Conservation (phyloP, 1,284 basidiomycete genomes). For the Microbotryum intermedium region DNA sequence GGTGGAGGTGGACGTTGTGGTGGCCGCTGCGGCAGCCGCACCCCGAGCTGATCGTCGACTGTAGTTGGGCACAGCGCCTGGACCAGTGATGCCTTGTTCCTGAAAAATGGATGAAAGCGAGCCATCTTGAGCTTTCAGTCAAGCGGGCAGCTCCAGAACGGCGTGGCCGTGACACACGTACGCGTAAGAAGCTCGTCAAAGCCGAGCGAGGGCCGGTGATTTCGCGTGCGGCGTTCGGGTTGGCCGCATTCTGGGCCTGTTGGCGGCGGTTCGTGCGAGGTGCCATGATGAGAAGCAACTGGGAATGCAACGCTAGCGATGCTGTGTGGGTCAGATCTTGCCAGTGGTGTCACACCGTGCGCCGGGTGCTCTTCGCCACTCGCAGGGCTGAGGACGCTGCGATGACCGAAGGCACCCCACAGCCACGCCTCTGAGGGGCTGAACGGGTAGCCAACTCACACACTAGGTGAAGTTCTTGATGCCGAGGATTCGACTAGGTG, state of each 20-base stretch:
- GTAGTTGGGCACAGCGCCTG: slow-evolving; percentile 51
- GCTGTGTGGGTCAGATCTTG: too few species aligned
- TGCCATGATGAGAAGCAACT: neutral
- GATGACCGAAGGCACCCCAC: too few species aligned
- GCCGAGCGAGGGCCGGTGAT: slow-evolving; percentile 71
- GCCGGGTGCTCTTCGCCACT: too few species aligned
- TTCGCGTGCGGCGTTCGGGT: neutral
- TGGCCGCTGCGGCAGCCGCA: slow-evolving; percentile 43
- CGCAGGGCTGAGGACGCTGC: too few species aligned
- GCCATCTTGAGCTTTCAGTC: neutral
- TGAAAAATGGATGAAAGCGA: slow-evolving; percentile 34
- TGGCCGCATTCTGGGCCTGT: neutral
- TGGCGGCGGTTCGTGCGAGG: neutral
- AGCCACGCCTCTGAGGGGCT: too few species aligned
- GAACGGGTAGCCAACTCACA: too few species aligned
- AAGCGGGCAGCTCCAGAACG: neutral
- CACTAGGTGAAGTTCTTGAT: too few species aligned
- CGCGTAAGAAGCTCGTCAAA: slow-evolving; percentile 80
- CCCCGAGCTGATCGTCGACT: slow-evolving; percentile 31
- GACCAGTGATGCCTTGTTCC: slow-evolving; percentile 66
- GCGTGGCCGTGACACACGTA: slow-evolving; percentile 41
- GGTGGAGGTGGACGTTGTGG: slow-evolving; percentile 20
- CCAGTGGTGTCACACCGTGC: too few species aligned
- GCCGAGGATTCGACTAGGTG: too few species aligned
- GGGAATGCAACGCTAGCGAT: neutral